Base-by-base conservation (phyloP, 1,139 yeast species). In the Entelexis sorbosivorans region DNA sequence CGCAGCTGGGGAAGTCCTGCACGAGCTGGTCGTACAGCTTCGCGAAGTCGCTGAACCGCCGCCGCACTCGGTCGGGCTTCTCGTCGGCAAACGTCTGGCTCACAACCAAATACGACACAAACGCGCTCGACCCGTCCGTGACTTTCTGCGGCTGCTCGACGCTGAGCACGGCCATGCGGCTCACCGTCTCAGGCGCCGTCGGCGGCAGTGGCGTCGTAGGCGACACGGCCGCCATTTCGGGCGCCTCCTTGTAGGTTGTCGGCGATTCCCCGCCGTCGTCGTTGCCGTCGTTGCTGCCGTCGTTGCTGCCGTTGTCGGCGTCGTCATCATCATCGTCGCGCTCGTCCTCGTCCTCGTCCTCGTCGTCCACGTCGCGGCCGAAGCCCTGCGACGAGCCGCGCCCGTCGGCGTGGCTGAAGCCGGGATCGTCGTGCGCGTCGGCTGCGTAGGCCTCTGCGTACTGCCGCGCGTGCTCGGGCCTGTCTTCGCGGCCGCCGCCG, bases 31-130 rank as follows among this genome's bases (percentile, higher is more conserved):
- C 84, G 65, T 82, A 85, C 40, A 91, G 73, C 58, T 82, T 79
- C 52, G 82, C 76, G 66, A 91, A 87, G 66, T 87, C 95, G 10
- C 87, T 82, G 65, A 83, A 86, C 51, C 95, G 74, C 59, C 95
- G 74, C 54, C 94, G 77, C 2, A 82, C 85, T 28, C 72, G 73
- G 50, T 79, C 74, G 17, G 55, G 51, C 16, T 26, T 42, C 38
- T 56, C 57, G 32, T 49, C 56, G 9, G 44, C 39, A 43, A 34
- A 50, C 29, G 42, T 51, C 39, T 52, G 55, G 19, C 58, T 43
- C 16, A 84, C 77, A 33, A 91, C 73, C 48, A 85, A 75, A 63
- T 87, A 91, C 5, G 95, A 79, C 10, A 88, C 86, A 66, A 73
- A 89, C 58, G 53, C 40, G 2, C 69, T 60, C 31, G 49, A 32